These are phyloP conservation scores for Suhomyces sp. DNA, from an alignment of 805 yeast genomes.

Conservation along the genomic window DNA sequence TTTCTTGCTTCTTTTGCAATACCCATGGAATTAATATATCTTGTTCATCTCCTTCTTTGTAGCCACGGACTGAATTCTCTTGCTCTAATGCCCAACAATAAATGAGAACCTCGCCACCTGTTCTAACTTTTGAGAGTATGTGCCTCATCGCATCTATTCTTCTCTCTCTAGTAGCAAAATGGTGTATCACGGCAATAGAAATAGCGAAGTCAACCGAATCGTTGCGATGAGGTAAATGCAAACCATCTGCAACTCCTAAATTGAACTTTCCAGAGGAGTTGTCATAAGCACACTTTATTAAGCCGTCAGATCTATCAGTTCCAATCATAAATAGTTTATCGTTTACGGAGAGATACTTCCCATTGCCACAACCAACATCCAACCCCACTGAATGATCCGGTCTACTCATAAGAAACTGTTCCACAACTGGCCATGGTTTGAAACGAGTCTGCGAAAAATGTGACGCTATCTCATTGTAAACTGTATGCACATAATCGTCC, in stretches of 20 bases:
- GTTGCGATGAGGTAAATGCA: conserved; percentile 44
- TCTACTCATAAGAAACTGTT: conserved; percentile 54
- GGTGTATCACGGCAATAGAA: conserved; percentile 94
- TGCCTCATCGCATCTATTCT: conserved; percentile 72
- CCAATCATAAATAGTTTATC: conserved; percentile 69
- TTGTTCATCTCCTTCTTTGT: conserved; percentile 86
- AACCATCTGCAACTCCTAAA: conserved; percentile 77
- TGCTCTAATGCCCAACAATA: conserved; percentile 99
- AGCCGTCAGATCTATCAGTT: conserved; percentile 67
- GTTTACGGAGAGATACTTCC: conserved; percentile 80
- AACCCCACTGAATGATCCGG: conserved; percentile 65
- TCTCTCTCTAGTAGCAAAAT: conserved; percentile 81
- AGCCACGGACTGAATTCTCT: conserved; percentile 81
- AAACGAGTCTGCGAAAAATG: conserved; percentile 94
- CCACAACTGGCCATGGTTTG: conserved; percentile 97
- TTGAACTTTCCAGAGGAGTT: conserved; percentile 43
- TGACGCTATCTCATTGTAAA: conserved; percentile 86
- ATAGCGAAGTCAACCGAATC: conserved; percentile 76
- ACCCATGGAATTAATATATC: conserved; percentile 98
- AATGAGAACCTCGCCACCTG: conserved; percentile 68
- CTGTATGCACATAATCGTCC: conserved; percentile 79
- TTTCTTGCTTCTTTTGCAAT: conserved; percentile 47
- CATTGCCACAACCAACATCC: conserved; percentile 97
- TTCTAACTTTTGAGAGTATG: conserved; percentile 55
- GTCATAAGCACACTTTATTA: conserved; percentile 59